A percentile compares a stretch with the other conserved stretches of the same genome.
These are phyloP conservation scores for Penicillium canescens DNA, from an alignment of 495 filamentous ascomycete species.

Conservation along the genomic window DNA sequence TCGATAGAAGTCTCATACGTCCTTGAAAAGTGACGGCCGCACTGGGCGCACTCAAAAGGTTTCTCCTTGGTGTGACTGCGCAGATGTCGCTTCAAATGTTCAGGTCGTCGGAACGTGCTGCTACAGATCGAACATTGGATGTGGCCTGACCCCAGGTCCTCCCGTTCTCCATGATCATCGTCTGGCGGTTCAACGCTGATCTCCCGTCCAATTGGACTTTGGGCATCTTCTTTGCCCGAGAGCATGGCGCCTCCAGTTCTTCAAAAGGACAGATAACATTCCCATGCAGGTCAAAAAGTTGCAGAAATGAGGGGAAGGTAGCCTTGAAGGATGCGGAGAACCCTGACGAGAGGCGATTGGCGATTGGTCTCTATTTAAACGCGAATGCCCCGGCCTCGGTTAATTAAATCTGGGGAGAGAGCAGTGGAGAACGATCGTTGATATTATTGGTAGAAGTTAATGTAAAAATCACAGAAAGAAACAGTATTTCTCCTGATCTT, in stretches of 20 bases:
- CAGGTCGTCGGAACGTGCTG: constrained; percentile 63
- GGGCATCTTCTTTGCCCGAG: constrained; percentile 29
- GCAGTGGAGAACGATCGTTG: not conserved
- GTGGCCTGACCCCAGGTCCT: constrained; percentile 23
- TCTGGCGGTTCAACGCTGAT: constrained; percentile 7
- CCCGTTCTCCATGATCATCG: constrained; percentile 21
- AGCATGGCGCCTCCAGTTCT: constrained; percentile 29
- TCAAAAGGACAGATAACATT: constrained; percentile 19
- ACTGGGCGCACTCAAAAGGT: constrained; percentile 66
- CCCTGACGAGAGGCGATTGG: constrained; percentile 6
- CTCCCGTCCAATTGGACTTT: constrained; percentile 13
- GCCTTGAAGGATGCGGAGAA: constrained; percentile 10
- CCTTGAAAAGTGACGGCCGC: constrained; percentile 65
- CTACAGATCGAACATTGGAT: constrained; percentile 51
- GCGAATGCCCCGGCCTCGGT: constrained; percentile 19
- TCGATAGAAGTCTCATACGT: constrained; percentile 36
- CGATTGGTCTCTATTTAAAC: constrained; percentile 6
- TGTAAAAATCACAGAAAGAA: too few relatives aligned
- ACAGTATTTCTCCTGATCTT: too few relatives aligned
- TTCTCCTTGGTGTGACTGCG: constrained; percentile 72
- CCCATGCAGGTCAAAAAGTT: constrained; percentile 2
- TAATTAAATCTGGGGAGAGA: constrained; percentile 23
- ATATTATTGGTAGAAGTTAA: too few relatives aligned
- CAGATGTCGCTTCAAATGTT: constrained; percentile 72
- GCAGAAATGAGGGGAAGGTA: constrained; percentile 16